phyloP scores from a whole-genome alignment of 1,139 yeast genomes.

The Protomyces gravidus region DNA sequence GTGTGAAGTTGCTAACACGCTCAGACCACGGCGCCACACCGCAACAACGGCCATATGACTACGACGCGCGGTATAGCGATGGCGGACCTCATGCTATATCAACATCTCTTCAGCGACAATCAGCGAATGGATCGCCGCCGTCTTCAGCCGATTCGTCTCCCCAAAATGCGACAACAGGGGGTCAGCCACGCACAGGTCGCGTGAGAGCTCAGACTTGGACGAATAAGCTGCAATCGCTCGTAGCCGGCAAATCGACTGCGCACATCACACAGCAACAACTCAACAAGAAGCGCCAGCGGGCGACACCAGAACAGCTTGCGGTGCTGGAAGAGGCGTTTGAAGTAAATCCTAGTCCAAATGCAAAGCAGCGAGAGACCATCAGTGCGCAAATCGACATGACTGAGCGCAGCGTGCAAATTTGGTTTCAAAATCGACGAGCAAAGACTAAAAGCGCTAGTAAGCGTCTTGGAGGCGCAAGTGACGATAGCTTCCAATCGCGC shows the following conservation, averaged over 20 bases:
- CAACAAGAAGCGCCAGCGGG: conserved; percentile 48
- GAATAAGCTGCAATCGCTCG: conserved; percentile 1
- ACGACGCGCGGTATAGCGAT: not conserved
- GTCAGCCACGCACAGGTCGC: not conserved
- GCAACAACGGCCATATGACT: not conserved
- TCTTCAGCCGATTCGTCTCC: not conserved
- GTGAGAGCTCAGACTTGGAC: not conserved
- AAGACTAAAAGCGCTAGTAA: conserved; percentile 33
- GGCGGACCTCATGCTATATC: not conserved
- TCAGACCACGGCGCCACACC: not conserved
- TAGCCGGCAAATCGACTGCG: conserved; percentile 27
- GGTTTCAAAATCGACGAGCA: conserved; percentile 70
- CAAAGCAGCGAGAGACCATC: conserved; percentile 58
- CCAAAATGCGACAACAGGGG: not conserved
- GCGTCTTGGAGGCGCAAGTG: conserved; percentile 32
- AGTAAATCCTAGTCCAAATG: conserved; percentile 53
- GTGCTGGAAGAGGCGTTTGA: conserved; percentile 66
- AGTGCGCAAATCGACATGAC: conserved; percentile 78
- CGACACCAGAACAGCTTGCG: conserved; percentile 78
- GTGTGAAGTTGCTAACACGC: too few species aligned
- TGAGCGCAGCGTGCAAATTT: conserved; percentile 84
- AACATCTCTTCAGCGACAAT: not conserved
- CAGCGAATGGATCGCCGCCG: not conserved
- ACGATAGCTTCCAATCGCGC: conserved; percentile 1
- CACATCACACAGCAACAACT: conserved; percentile 44